These are phyloP conservation scores for Nannizziopsis barbatae DNA, from an alignment of 2,329 filamentous ascomycete genomes.

Conservation along the genomic window DNA sequence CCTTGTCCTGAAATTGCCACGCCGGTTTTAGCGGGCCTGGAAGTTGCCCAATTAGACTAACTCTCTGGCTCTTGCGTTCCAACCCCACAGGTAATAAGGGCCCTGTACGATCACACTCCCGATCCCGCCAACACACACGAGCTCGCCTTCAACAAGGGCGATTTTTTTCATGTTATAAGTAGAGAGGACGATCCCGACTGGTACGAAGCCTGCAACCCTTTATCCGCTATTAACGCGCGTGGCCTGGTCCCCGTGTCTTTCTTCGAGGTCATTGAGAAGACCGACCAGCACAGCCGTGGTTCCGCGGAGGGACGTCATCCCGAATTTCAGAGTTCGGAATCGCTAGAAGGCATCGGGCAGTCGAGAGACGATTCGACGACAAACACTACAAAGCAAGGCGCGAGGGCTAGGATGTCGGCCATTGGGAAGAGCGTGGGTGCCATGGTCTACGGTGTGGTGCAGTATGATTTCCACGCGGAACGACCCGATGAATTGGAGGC, in stretches of 20 bases:
- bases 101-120: slow-evolving; percentile 83
- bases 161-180: slow-evolving; percentile 96
- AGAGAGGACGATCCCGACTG: slow-evolving; percentile 89
- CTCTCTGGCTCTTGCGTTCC: slow-evolving; percentile 11
- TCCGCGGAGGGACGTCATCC: slow-evolving; percentile 35
- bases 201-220: slow-evolving; percentile 97
- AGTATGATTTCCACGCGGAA: slow-evolving; percentile 94
- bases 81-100: slow-evolving; percentile 65
- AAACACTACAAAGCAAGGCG: slow-evolving; percentile 25
- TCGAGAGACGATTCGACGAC: slow-evolving; percentile 27
- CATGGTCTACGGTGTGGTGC: slow-evolving; percentile 93
- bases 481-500: slow-evolving; percentile 92
- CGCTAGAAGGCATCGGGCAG: slow-evolving; percentile 50
- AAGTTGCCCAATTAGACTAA: slow-evolving; percentile 13
- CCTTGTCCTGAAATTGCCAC: neutral
- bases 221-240: slow-evolving; percentile 60
- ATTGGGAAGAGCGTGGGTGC: slow-evolving; percentile 53
- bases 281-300: slow-evolving; percentile 74
- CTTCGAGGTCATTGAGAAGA: slow-evolving; percentile 86
- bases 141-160: slow-evolving; percentile 83
- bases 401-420: slow-evolving; percentile 34
- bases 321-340: slow-evolving; percentile 83
- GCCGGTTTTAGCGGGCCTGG: slow-evolving; percentile 11
- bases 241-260: slow-evolving; percentile 88
- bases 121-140: slow-evolving; percentile 55